phyloP scores from a whole-genome alignment of 768 basidiomycete species.

The Pleurotus citrinopileatus region DNA sequence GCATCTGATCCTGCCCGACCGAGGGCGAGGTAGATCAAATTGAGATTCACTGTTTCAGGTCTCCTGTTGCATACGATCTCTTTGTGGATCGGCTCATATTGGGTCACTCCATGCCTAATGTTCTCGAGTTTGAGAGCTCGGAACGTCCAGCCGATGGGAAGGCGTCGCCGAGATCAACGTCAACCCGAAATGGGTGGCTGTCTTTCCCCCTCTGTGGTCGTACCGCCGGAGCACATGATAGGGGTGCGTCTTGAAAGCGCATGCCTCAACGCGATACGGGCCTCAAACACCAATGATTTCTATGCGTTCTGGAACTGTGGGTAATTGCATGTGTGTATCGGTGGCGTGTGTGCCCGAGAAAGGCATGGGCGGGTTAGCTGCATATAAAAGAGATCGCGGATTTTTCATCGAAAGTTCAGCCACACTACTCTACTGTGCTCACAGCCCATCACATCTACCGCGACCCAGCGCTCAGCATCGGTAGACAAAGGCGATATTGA shows the following conservation, averaged over 20 bases:
- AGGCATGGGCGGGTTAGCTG: too few species aligned
- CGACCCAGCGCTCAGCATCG: background rate
- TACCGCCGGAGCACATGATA: background rate
- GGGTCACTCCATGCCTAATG: background rate
- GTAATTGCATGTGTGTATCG: background rate
- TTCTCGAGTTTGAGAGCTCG: background rate
- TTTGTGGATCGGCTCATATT: too few species aligned
- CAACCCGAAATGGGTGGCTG: background rate
- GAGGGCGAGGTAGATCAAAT: too few species aligned
- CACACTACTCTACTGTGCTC: too few species aligned
- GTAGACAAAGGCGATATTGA: background rate
- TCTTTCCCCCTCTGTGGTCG: background rate
- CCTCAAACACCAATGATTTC: background rate
- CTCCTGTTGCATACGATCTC: too few species aligned
- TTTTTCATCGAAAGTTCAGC: too few species aligned
- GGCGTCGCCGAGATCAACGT: background rate
- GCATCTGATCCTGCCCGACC: too few species aligned
- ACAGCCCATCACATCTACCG: too few species aligned
- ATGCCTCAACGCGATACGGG: constrained; percentile 1
- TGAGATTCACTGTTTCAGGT: too few species aligned
- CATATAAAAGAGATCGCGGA: too few species aligned
- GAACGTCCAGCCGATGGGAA: background rate
- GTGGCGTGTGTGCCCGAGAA: too few species aligned
- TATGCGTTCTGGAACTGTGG: background rate
- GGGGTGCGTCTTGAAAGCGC: background rate